Evolutionary conservation across 441 rosid genomes (phyloP).

Genomic region (Euphorbia corollata): DNA sequence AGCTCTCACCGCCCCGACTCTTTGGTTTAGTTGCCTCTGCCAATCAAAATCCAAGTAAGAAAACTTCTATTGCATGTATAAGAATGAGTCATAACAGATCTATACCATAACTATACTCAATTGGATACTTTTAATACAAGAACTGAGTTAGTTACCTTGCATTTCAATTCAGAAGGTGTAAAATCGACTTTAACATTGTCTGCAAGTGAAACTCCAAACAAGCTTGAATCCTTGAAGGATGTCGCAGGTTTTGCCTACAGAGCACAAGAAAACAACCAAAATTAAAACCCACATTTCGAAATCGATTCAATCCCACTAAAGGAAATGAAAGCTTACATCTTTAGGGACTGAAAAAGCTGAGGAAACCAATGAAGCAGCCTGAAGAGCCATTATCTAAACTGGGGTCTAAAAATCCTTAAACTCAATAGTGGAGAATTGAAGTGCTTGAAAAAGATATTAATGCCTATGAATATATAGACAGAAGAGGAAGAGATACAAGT

Average conservation of each 20-base stretch:
- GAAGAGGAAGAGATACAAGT: neutral
- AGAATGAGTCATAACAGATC: neutral
- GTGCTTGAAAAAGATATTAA: constrained; percentile 15
- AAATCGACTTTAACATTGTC: constrained; percentile 53
- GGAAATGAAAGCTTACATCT: constrained; percentile 38
- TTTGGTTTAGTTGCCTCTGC: constrained; percentile 48
- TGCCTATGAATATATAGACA: neutral
- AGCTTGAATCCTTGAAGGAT: constrained; percentile 65
- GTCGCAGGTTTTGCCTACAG: constrained; percentile 48
- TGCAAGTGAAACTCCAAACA: constrained; percentile 69
- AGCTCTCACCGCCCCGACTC: constrained; percentile 54
- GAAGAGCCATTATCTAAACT: constrained; percentile 50
- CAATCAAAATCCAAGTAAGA: neutral
- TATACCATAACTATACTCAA: no score
- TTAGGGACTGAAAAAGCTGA: constrained; percentile 53
- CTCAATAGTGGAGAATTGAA: neutral
- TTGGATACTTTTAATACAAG: no score
- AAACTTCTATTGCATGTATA: neutral
- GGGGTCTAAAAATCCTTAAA: no score
- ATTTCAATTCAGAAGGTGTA: constrained; percentile 47
- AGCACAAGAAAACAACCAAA: neutral
- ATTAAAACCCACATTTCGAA: constrained; percentile 8
- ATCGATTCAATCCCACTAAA: neutral
- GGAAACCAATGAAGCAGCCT: constrained; percentile 67
- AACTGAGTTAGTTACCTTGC: constrained; percentile 38